Conservation (phyloP, 306 rosid genomes). For the Cucumis sativus region Cucumber_9930_V3 NC_026660.2:13640501-13641000, state of each 20-base stretch:
- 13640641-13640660: slow-evolving; percentile 87
- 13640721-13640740: not conserved
- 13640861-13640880: not conserved
- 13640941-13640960: not conserved
- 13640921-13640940: not conserved
- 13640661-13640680: slow-evolving; percentile 58
- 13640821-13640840: not conserved
- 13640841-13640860: not conserved
- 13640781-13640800: not conserved
- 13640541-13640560: not conserved
- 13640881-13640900: not conserved
- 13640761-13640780: not conserved
- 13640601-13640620: slow-evolving; percentile 86
- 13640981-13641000: not conserved
- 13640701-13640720: not conserved
- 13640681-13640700: not conserved
- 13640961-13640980: not conserved
- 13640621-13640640: slow-evolving; percentile 75
- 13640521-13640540: not conserved
- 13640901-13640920: not conserved
- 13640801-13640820: not conserved
- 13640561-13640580: slow-evolving; percentile 74
- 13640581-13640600: slow-evolving; percentile 82
- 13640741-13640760: not conserved
- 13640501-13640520: not conserved